phyloP scores from a whole-genome alignment of 2,329 filamentous ascomycete genomes.

The Diaporthe helianthi region DNA sequence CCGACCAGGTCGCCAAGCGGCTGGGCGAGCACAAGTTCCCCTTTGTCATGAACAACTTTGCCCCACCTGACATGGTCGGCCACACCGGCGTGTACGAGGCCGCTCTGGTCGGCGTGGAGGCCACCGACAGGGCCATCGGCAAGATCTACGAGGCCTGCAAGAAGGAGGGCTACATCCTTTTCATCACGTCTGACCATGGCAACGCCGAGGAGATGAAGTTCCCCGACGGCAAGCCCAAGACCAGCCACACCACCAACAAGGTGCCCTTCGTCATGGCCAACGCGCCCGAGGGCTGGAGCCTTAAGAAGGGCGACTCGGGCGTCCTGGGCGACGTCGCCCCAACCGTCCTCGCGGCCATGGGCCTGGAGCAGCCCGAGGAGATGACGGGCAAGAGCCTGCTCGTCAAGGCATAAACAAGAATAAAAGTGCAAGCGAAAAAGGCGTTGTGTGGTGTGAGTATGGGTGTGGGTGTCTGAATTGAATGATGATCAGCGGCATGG shows the following conservation, averaged over 20 bases:
- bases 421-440: background rate
- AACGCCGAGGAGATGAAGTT: constrained; percentile 99
- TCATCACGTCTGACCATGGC: constrained; percentile 95
- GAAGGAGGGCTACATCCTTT: constrained; percentile 89
- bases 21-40: constrained; percentile 86
- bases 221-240: constrained; percentile 94
- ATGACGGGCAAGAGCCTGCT: constrained; percentile 91
- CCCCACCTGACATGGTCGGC: constrained; percentile 98
- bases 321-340: constrained; percentile 98
- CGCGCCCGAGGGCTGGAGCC: constrained; percentile 84
- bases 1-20: constrained; percentile 87
- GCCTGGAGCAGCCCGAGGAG: constrained; percentile 84
- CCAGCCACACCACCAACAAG: constrained; percentile 96
- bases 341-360: constrained; percentile 91
- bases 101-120: constrained; percentile 80
- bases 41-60: constrained; percentile 99
- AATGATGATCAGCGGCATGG: constrained; percentile 7
- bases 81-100: constrained; percentile 98
- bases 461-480: constrained; percentile 6
- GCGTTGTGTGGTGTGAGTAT: background rate
- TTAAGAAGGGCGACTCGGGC: constrained; percentile 78
- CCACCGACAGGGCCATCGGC: constrained; percentile 94
- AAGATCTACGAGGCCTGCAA: constrained; percentile 93
- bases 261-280: constrained; percentile 99
- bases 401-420: constrained; percentile 66